Base-by-base conservation (phyloP, 306 rosid genomes). In the Betula pendula region DNA sequence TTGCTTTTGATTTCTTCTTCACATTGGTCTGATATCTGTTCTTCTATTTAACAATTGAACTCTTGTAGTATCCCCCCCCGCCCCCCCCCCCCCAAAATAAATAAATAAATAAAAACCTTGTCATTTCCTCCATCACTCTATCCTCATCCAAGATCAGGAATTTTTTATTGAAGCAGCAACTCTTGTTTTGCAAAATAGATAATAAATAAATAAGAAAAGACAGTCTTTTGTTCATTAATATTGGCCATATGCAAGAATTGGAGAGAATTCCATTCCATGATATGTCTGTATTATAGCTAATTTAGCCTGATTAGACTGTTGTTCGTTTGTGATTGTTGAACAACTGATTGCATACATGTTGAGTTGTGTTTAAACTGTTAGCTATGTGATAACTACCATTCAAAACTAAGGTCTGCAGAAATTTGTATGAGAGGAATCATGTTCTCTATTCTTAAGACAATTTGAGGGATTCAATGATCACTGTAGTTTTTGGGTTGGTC, bases 1-100 rank as follows among this genome's bases (percentile, higher is more conserved):
- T 60, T 27, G 68, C 68, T 60, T 60, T 60, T 29, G 68, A 16
- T 27, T 42, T 60, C 25, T 60, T 60, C 42, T 60, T 60, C 3
- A 29, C 17, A 29, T 31, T 27, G 68, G 42, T 60, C 10, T 60
- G 33, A 60, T n/a, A n/a, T 60, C 68, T 14, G 65, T 27, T 27
- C 17, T 60, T 29, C 8, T 60, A 60, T 27, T 60, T 15, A 27
- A 27, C 40, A 5, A 60, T 29, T 60, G 25, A 25, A 31, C 65
- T 56, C 65, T 56, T 56, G 17, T 11, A 56, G 33, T 33, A 24
- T 56, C 65, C 31, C 8, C 31, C 10, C 16, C 65, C 35, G 5
- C 65, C 65, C 31, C 8, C 31, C 10, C 16, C 65, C 35, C 15
- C 65, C 17, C 2, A 50, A 15, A 19, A 19, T 3, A 50, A 50